Percentiles rank a stretch among this genome's conserved stretches.
Evolutionary conservation across 2,329 filamentous ascomycete species (phyloP).

Genomic region (Colletotrichum destructivum): DNA sequence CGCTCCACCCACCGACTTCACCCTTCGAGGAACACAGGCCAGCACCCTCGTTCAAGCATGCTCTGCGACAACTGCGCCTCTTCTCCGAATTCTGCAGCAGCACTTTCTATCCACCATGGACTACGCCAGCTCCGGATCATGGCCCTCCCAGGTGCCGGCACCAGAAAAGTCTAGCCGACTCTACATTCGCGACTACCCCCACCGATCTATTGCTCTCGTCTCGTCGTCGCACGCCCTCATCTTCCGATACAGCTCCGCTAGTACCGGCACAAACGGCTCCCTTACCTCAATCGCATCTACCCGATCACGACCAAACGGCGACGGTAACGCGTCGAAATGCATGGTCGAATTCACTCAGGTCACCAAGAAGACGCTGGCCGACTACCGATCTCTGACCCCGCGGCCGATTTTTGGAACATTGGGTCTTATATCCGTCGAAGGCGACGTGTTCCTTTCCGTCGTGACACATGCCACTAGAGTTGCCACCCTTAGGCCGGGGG

Average conservation of each 20-base stretch:
- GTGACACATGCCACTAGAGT: conserved; percentile 85
- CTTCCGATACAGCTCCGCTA: conserved; percentile 81
- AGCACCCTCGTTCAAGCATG: conserved; percentile 32
- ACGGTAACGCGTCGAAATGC: conserved; percentile 73
- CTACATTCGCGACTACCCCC: conserved; percentile 87
- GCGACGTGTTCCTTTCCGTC: conserved; percentile 92
- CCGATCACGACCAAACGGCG: conserved; percentile 59
- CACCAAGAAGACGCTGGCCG: conserved; percentile 76
- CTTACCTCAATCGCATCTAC: conserved; percentile 67
- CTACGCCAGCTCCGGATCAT: conserved; percentile 58
- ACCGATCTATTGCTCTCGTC: conserved; percentile 89
- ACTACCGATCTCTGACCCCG: conserved; percentile 83
- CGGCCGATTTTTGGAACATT: conserved; percentile 87
- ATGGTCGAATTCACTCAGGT: conserved; percentile 88
- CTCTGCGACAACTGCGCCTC: conserved; percentile 25
- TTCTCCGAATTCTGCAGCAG: conserved; percentile 19
- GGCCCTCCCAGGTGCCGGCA: conserved; percentile 63
- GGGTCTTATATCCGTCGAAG: conserved; percentile 85
- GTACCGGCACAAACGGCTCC: conserved; percentile 74
- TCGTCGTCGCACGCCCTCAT: conserved; percentile 86
- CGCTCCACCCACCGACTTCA: conserved; percentile 7
- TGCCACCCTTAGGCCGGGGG: conserved; percentile 86
- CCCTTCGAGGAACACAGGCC: conserved; percentile 18
- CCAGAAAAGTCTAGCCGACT: conserved; percentile 80
- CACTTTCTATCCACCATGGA: conserved; percentile 60